Conservation (phyloP, 805 yeast species). For the Middelhovenomyces tepae region DNA sequence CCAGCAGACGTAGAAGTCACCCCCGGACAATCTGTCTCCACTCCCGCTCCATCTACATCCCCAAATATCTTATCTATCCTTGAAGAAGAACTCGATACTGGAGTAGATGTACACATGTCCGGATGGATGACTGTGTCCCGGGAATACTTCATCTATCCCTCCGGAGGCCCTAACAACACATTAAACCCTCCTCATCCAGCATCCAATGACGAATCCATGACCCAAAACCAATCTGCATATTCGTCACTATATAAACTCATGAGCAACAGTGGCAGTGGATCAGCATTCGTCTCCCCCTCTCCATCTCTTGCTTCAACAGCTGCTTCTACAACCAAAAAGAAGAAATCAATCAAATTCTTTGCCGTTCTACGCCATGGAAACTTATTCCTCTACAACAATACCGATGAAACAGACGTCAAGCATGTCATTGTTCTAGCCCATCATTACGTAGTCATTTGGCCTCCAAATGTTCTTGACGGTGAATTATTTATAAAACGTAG, state of each 20-base stretch:
- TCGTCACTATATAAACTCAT: constrained; percentile 52
- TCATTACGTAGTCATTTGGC: constrained; percentile 76
- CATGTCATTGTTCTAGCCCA: constrained; percentile 73
- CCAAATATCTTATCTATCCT: constrained; percentile 24
- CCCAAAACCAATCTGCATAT: constrained; percentile 46
- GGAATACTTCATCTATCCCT: constrained; percentile 53
- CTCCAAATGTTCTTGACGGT: constrained; percentile 63
- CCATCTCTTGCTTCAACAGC: constrained; percentile 1
- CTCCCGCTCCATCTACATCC: constrained; percentile 12
- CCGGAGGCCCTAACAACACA: constrained; percentile 27
- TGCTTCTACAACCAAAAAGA: background rate
- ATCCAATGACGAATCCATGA: constrained; percentile 25
- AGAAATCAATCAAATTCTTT: constrained; percentile 19
- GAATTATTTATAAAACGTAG: constrained; percentile 72
- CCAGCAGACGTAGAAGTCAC: too few species aligned
- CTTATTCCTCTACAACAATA: constrained; percentile 73
- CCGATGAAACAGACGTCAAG: constrained; percentile 51
- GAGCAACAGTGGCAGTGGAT: constrained; percentile 24
- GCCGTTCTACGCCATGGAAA: constrained; percentile 74
- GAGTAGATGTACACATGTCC: constrained; percentile 47
- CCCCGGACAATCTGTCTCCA: too few species aligned
- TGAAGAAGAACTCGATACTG: constrained; percentile 51
- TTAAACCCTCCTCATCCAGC: constrained; percentile 17
- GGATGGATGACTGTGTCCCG: constrained; percentile 86
- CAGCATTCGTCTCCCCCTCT: background rate